Conservation (phyloP, 2,329 filamentous ascomycete species). For the Escovopsis weberi region DNA sequence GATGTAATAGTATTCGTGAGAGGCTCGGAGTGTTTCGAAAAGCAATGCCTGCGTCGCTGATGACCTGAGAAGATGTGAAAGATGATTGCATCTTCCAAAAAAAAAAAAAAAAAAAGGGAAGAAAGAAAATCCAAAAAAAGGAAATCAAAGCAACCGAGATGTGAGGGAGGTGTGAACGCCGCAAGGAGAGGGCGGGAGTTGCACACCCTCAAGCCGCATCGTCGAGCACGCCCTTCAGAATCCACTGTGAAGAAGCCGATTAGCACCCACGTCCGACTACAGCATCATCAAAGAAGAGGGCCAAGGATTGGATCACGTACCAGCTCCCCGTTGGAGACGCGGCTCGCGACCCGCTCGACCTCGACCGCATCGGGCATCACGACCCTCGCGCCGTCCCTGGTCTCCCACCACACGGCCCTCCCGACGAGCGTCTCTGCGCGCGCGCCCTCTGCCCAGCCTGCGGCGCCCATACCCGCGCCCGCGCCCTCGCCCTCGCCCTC, state of each 20-base stretch:
- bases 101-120: no score
- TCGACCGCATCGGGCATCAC: conserved; percentile 68
- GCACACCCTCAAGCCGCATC: conserved; percentile 16
- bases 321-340: conserved; percentile 78
- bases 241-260: conserved; percentile 35
- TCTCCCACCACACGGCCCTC: conserved; percentile 71
- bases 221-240: conserved; percentile 40
- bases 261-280: background rate
- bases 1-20: no score
- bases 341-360: conserved; percentile 57
- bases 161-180: background rate
- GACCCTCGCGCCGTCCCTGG: conserved; percentile 47
- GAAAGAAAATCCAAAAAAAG: no score
- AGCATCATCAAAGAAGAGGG: background rate
- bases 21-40: no score
- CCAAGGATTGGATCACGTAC: conserved; percentile 20
- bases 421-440: conserved; percentile 50
- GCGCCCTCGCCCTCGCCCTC: no score
- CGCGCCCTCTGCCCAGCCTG: conserved; percentile 47
- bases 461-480: no score
- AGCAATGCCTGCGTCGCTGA: no score
- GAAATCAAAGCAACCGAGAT: no score
- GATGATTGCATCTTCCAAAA: no score
- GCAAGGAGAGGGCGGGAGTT: background rate
- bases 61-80: no score